These are phyloP conservation scores for Phaffomyces antillensis DNA, from an alignment of 805 yeast genomes.

Conservation along the genomic window DNA sequence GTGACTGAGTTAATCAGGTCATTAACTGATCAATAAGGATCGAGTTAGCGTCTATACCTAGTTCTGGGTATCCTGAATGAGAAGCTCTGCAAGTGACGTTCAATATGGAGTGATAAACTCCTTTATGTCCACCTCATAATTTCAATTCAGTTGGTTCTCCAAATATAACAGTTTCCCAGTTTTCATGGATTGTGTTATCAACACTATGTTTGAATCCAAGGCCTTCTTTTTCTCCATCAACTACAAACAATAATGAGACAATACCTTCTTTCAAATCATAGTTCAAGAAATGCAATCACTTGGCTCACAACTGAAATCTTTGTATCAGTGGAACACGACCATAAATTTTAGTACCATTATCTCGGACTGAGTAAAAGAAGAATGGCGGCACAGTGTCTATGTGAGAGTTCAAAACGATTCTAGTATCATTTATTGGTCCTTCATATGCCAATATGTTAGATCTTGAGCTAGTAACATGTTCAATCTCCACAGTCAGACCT, in stretches of 20 bases:
- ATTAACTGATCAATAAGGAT: slow-evolving; percentile 38
- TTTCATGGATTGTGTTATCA: slow-evolving; percentile 30
- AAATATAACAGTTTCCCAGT: slow-evolving; percentile 53
- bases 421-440: slow-evolving; percentile 38
- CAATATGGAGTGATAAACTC: slow-evolving; percentile 34
- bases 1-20: slow-evolving; percentile 42
- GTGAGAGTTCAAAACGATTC: slow-evolving; percentile 49
- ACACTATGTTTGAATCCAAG: slow-evolving; percentile 44
- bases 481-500: slow-evolving; percentile 38
- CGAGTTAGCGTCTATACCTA: slow-evolving; percentile 53
- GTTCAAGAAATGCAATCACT: slow-evolving; percentile 41
- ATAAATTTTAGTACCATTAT: slow-evolving; percentile 39
- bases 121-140: slow-evolving; percentile 63
- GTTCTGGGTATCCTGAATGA: slow-evolving; percentile 63
- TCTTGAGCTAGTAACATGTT: slow-evolving; percentile 29
- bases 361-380: slow-evolving; percentile 35
- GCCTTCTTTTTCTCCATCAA: slow-evolving; percentile 59
- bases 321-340: slow-evolving; percentile 62
- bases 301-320: slow-evolving; percentile 60
- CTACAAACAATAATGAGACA: slow-evolving; percentile 48
- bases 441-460: slow-evolving; percentile 48
- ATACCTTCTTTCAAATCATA: slow-evolving; percentile 46
- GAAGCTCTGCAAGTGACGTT: slow-evolving; percentile 43
- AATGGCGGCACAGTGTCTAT: slow-evolving; percentile 66
- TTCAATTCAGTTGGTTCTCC: slow-evolving; percentile 69